phyloP scores from a whole-genome alignment of 768 basidiomycete species.

The Austroboletus festivus region DNA sequence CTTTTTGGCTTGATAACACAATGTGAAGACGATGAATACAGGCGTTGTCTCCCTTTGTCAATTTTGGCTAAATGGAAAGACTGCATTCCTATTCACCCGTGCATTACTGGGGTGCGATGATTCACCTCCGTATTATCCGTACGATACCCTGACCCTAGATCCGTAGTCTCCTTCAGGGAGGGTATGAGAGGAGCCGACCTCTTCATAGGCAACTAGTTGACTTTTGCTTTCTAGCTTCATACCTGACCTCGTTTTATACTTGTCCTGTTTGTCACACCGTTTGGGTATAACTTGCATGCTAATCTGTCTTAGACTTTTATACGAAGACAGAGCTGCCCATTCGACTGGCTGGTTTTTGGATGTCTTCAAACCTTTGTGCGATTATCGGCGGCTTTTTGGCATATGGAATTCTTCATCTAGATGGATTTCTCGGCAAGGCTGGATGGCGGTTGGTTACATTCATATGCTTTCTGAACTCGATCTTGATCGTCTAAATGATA shows the following conservation, averaged over 20 bases:
- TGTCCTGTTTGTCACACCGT: slow-evolving; percentile 44
- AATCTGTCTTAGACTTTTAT: slow-evolving; percentile 39
- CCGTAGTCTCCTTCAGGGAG: slow-evolving; percentile 43
- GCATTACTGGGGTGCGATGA: slow-evolving; percentile 43
- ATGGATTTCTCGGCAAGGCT: slow-evolving; percentile 6
- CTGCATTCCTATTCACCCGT: slow-evolving; percentile 47
- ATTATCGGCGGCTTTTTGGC: slow-evolving; percentile 64
- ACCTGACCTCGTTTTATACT: slow-evolving; percentile 58
- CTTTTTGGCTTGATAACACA: neutral
- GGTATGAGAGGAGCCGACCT: slow-evolving; percentile 25
- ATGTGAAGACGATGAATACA: neutral
- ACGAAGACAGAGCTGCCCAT: slow-evolving; percentile 50
- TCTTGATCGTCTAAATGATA: neutral
- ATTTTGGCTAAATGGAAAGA: slow-evolving; percentile 55
- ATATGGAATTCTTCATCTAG: slow-evolving; percentile 48
- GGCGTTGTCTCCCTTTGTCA: slow-evolving; percentile 47
- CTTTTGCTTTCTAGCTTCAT: slow-evolving; percentile 40
- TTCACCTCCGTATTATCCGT: neutral
- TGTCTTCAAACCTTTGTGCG: slow-evolving; percentile 51
- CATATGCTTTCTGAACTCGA: slow-evolving; percentile 20
- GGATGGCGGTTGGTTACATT: slow-evolving; percentile 21
- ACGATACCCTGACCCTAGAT: neutral
- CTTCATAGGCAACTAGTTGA: neutral
- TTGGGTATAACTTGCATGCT: neutral
- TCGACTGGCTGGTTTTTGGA: slow-evolving; percentile 68